phyloP scores from a whole-genome alignment of 768 basidiomycete species.

The Amylocystis lapponica region DNA sequence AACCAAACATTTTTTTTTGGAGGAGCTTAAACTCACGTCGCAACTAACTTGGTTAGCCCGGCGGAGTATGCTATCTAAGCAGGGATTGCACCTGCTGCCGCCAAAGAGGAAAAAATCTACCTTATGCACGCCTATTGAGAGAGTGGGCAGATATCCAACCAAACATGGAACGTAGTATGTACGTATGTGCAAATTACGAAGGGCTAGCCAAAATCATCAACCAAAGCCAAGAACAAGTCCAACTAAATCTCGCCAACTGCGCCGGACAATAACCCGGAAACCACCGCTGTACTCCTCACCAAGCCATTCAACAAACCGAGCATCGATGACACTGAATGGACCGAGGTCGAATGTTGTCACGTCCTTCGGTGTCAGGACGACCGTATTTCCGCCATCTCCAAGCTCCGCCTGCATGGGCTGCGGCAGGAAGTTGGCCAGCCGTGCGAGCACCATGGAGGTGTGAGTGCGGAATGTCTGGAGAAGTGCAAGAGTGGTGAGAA shows the following conservation, averaged over 20 bases:
- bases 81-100: too few species aligned
- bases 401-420: slow-evolving; percentile 46
- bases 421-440: slow-evolving; percentile 38
- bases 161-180: too few species aligned
- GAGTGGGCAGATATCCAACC: too few species aligned
- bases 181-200: too few species aligned
- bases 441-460: slow-evolving; percentile 16
- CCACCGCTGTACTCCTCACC: slow-evolving; percentile 57
- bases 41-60: too few species aligned
- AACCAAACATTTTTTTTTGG: too few species aligned
- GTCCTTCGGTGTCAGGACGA: slow-evolving; percentile 56
- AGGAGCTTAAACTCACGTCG: too few species aligned
- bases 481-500: slow-evolving; percentile 48
- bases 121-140: too few species aligned
- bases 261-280: slow-evolving; percentile 31
- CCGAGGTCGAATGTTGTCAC: slow-evolving; percentile 67
- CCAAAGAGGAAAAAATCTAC: too few species aligned
- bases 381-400: slow-evolving; percentile 12
- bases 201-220: slow-evolving; percentile 15
- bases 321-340: slow-evolving; percentile 65
- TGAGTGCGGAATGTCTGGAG: slow-evolving; percentile 58
- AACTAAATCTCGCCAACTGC: slow-evolving; percentile 44
- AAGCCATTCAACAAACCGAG: slow-evolving; percentile 75
- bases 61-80: too few species aligned
- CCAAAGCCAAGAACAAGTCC: slow-evolving; percentile 38